phyloP scores from a whole-genome alignment of 73 alveolate genomes.

The Tetrahymena malaccensis region DNA sequence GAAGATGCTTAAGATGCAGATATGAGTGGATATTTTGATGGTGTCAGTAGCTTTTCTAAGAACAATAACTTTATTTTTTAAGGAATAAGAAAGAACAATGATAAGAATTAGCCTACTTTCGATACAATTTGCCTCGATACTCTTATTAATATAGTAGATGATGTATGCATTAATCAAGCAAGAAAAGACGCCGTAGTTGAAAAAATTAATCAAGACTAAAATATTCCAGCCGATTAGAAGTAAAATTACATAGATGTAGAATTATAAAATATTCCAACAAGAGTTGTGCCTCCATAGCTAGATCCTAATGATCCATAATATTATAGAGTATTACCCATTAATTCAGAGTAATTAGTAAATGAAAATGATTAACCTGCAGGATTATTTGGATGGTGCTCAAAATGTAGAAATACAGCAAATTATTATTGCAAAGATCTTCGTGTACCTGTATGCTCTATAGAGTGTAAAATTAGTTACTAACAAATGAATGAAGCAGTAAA shows the following conservation, averaged over 20 bases:
- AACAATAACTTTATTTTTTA: constrained; percentile 43
- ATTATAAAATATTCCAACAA: not conserved
- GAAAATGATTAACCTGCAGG: constrained; percentile 80
- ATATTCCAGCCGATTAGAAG: not conserved
- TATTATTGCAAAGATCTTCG: constrained; percentile 81
- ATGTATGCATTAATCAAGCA: constrained; percentile 48
- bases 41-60: constrained; percentile 47
- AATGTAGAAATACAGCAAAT: constrained; percentile 87
- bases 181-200: not conserved
- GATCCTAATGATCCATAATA: constrained; percentile 41
- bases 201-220: not conserved
- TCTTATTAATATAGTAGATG: constrained; percentile 56
- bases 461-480: constrained; percentile 68
- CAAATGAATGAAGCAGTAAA: constrained; percentile 34
- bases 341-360: constrained; percentile 55
- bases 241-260: not conserved
- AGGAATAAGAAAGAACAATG: not conserved
- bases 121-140: not conserved
- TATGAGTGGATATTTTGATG: constrained; percentile 41
- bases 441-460: constrained; percentile 92
- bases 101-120: not conserved
- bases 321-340: constrained; percentile 24
- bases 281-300: constrained; percentile 34
- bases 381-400: constrained; percentile 94
- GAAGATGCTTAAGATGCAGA: not conserved